These are phyloP conservation scores for Stentor coeruleus DNA, from an alignment of 73 alveolate species.

Conservation along the genomic window DNA sequence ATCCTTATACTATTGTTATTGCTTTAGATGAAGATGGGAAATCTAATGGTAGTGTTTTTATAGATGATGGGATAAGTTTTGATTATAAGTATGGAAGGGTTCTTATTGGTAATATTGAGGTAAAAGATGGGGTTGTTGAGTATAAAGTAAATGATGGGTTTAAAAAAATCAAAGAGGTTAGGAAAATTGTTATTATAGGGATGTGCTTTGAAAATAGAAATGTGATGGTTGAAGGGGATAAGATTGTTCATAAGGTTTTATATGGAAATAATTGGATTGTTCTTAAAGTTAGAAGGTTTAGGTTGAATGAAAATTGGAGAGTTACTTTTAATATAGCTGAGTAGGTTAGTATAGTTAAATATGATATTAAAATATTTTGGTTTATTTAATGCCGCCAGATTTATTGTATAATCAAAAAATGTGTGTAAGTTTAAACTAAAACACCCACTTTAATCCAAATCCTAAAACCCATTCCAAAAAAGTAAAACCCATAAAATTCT, in stretches of 20 bases:
- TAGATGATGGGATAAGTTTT: conserved; percentile 48
- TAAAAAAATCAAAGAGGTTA: background rate
- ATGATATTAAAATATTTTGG: background rate
- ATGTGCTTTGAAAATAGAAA: background rate
- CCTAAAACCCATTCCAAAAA: background rate
- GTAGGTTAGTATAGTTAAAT: background rate
- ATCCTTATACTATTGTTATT: conserved; percentile 29
- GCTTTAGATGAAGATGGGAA: conserved; percentile 36
- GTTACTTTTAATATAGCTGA: background rate
- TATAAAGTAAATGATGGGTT: background rate
- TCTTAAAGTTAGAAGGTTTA: background rate
- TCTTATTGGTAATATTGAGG: background rate
- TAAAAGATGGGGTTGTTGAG: background rate
- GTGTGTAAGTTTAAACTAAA: background rate
- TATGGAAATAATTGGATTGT: background rate
- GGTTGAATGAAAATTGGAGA: background rate
- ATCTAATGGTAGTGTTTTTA: conserved; percentile 47
- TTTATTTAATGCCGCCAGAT: background rate
- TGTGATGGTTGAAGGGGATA: background rate
- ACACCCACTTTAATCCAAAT: background rate
- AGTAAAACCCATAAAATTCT: no score
- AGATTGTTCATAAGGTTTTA: background rate
- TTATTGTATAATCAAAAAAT: background rate
- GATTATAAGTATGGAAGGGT: conserved; percentile 24
- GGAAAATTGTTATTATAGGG: conserved; percentile 5